Conservation (phyloP, 176 grass and related monocot species). For the Lolium multiflorum region DNA sequence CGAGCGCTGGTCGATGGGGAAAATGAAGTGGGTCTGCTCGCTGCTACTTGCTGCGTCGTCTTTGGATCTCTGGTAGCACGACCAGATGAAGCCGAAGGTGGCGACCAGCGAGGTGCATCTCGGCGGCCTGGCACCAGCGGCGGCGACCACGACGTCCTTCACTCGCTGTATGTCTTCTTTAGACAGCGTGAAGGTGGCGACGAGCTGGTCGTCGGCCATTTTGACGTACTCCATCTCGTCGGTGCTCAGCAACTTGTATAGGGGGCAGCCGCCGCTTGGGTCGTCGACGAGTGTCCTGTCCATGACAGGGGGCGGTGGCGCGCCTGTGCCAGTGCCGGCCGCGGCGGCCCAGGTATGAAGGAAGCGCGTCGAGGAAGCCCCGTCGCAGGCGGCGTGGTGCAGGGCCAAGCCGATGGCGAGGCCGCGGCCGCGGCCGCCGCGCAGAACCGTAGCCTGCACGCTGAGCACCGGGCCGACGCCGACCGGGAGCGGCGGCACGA, state of each 20-base stretch:
- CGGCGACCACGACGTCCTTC: background rate
- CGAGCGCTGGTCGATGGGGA: slow-evolving; percentile 43
- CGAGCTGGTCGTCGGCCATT: no score
- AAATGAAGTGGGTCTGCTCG: background rate
- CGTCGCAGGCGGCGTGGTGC: slow-evolving; percentile 55
- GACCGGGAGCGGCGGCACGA: slow-evolving; percentile 33
- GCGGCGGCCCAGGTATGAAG: no score
- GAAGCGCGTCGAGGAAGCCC: background rate
- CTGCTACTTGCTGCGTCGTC: background rate
- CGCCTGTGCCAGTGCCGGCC: background rate
- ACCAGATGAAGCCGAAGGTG: background rate
- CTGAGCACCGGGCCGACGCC: slow-evolving; percentile 35
- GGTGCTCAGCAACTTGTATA: no score
- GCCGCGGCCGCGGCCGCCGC: slow-evolving; percentile 13
- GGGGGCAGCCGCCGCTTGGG: no score
- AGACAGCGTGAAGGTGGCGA: background rate
- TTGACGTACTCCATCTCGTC: no score
- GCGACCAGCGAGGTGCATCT: no score
- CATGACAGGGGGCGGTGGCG: background rate
- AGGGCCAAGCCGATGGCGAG: slow-evolving; percentile 45
- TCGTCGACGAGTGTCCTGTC: slow-evolving; percentile 29
- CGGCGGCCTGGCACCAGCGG: background rate
- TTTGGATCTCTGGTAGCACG: background rate
- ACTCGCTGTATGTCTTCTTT: background rate
- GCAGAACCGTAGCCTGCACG: slow-evolving; percentile 46